Evolutionary conservation across 2,329 filamentous ascomycete species (phyloP).

Genomic region (Aspergillus floridensis): DNA sequence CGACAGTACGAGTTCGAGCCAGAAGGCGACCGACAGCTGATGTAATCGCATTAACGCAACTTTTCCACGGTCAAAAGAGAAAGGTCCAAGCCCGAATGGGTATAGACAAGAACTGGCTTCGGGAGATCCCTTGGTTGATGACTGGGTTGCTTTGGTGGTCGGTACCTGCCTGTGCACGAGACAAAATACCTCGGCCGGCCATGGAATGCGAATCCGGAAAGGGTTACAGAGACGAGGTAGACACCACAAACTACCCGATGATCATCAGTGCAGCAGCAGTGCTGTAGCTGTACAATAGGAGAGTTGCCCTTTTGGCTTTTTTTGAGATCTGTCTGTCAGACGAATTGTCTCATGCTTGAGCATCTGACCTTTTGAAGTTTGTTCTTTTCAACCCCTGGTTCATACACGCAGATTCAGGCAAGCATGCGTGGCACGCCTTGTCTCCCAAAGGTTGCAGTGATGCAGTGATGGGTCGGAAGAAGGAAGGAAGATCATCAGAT

Average conservation of each 20-base stretch:
- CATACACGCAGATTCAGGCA: not conserved
- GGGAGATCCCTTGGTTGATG: constrained; percentile 5
- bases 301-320: not conserved
- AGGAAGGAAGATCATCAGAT: constrained; percentile 8
- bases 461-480: too few relatives aligned
- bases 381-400: not conserved
- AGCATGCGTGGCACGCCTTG: not conserved
- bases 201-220: constrained; percentile 10
- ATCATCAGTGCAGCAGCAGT: constrained; percentile 16
- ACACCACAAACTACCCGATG: constrained; percentile 10
- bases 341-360: constrained; percentile 9
- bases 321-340: not conserved
- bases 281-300: not conserved
- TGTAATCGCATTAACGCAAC: not conserved
- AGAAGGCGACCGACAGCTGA: not conserved
- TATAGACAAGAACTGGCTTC: constrained; percentile 3
- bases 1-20: not conserved
- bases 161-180: constrained; percentile 13
- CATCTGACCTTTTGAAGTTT: not conserved
- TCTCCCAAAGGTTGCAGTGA: not conserved
- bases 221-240: constrained; percentile 19
- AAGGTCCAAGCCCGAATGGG: not conserved
- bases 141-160: constrained; percentile 13
- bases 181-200: constrained; percentile 20
- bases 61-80: not conserved